phyloP scores from a whole-genome alignment of 352 stramenopile genomes.

The Elongisporangium senticosum region DNA sequence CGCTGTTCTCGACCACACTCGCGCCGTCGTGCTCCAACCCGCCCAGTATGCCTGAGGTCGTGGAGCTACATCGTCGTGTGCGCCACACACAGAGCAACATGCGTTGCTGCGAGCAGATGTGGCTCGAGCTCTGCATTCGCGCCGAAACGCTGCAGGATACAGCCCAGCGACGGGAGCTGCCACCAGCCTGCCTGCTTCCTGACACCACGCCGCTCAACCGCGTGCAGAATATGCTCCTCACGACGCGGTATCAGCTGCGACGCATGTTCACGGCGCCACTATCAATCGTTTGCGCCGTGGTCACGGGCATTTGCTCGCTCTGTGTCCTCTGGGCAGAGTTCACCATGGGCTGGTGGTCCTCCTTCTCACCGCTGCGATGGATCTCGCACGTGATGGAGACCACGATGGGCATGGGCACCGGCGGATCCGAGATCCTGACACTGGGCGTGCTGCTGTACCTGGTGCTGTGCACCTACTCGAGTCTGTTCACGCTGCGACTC shows the following conservation, averaged over 20 bases:
- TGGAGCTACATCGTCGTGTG: conserved; percentile 46
- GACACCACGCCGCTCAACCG: conserved; percentile 25
- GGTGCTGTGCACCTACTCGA: conserved; percentile 49
- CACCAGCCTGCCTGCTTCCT: conserved; percentile 33
- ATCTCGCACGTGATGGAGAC: conserved; percentile 17
- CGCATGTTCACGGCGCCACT: conserved; percentile 23
- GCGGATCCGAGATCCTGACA: conserved; percentile 27
- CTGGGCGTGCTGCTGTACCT: conserved; percentile 54
- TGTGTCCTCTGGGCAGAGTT: conserved; percentile 65
- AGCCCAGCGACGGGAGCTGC: conserved; percentile 12
- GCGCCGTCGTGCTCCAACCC: conserved; percentile 9
- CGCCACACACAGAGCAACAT: conserved; percentile 31
- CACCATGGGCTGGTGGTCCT: conserved; percentile 40
- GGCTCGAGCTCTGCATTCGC: conserved; percentile 49
- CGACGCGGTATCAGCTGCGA: conserved; percentile 12
- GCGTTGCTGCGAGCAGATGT: conserved; percentile 48
- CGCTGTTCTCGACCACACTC: not conserved
- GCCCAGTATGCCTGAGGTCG: conserved; percentile 33
- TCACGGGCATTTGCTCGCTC: conserved; percentile 30
- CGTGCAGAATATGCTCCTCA: conserved; percentile 19
- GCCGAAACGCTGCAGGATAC: conserved; percentile 28
- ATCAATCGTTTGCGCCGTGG: conserved; percentile 16
- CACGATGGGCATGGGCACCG: conserved; percentile 16
- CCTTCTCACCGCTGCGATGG: conserved; percentile 2
- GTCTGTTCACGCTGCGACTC: conserved; percentile 50